Base-by-base conservation (phyloP, 805 yeast species). In the Candida lessepsii region DNA sequence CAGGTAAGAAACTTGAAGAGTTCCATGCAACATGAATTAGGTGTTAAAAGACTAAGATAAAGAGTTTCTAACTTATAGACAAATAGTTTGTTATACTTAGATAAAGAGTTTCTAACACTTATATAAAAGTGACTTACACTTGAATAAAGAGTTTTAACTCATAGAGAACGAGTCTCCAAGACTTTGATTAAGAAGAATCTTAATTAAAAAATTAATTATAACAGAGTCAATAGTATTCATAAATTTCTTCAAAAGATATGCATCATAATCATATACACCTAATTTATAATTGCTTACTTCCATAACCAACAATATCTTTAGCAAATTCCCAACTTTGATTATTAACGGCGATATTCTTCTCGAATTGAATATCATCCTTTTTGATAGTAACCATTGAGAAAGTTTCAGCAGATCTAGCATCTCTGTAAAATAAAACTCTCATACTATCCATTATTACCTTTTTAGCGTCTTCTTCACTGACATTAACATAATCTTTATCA, bases 341-440 rank as follows among this genome's bases (percentile, higher is more conserved):
- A 57, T 83, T 83, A 44, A 86, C 83, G 56, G 73, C 73, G 49
- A 84, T 65, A 46, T 77, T 71, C 62, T 81, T 81, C 42, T 85
- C 86, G 50, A 86, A 70, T 39, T 71, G 70, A 10, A 51, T 38
- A 7, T 38, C 44, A 30, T 42, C 54, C 7, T 47, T 39, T 39
- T 81, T 82, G 44, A 93, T 72, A 13, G 88, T 79, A 9, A 91
- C 90, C 52, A 91, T 60, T 0, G 91, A 75, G 64, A 84, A 93
- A 57, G 82, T 84, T 60, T 93, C 95, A 46, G 86, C 67, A 14
- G 96, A 86, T 56, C 99, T 81, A 2, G 97, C 98, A 61, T 93
- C 99, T 63, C 99, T 80, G 71, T 93, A 93, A 63, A 82, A 93
- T 49, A 93, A 74, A 11, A 93, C 96, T 65, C 86, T 88, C 97